phyloP scores from a whole-genome alignment of 805 yeast genomes.

The Wickerhamiella qilinensis region DNA sequence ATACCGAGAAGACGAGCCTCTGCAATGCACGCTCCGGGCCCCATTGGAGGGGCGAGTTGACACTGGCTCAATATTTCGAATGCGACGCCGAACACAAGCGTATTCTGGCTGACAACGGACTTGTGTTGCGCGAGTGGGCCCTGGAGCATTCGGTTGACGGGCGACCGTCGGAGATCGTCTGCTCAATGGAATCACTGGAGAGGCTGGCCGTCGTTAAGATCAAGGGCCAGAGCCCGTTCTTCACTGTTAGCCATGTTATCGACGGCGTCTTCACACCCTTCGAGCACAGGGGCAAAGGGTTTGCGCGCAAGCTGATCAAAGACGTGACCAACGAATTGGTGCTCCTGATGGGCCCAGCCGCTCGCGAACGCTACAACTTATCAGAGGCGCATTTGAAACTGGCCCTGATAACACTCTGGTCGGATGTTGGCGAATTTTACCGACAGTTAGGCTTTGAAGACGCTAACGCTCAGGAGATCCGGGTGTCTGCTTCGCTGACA shows the following conservation, averaged over 20 bases:
- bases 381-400: conserved; percentile 7
- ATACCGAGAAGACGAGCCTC: background rate
- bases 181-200: conserved; percentile 30
- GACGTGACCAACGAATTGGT: background rate
- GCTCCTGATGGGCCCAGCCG: background rate
- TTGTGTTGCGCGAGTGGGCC: background rate
- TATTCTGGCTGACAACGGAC: background rate
- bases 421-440: conserved; percentile 59
- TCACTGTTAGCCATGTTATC: conserved; percentile 19
- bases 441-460: conserved; percentile 33
- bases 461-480: conserved; percentile 3
- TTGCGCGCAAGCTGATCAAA: conserved; percentile 23
- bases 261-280: conserved; percentile 43
- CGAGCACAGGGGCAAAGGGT: conserved; percentile 34
- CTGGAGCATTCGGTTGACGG: background rate
- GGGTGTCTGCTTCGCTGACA: no score
- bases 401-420: conserved; percentile 35
- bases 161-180: conserved; percentile 16
- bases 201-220: conserved; percentile 19
- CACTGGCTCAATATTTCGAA: background rate
- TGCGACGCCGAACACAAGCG: background rate
- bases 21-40: background rate
- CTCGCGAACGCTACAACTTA: background rate
- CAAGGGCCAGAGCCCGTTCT: conserved; percentile 9
- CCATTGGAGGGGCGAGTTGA: background rate